phyloP scores from a whole-genome alignment of 2,329 filamentous ascomycete genomes.

The Stagonosporopsis chrysanthemi region DNA sequence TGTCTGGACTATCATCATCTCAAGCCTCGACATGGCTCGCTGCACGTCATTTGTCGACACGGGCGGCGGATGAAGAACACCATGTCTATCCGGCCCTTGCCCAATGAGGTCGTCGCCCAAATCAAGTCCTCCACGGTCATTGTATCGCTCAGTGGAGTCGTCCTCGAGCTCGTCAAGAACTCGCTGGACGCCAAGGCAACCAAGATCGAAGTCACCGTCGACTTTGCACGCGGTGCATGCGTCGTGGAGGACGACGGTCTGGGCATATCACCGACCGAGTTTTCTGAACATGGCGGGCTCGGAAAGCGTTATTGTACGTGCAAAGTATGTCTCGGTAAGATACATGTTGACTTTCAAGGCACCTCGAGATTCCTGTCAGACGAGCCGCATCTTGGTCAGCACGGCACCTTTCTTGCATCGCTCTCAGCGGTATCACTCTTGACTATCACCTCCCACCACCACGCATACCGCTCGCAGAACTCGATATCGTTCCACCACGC shows the following conservation, averaged over 20 bases:
- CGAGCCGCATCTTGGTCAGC: conserved; percentile 66
- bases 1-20: conserved; percentile 6
- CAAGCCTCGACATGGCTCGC: conserved; percentile 6
- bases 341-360: conserved; percentile 59
- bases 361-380: conserved; percentile 72
- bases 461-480: conserved; percentile 66
- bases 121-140: conserved; percentile 87
- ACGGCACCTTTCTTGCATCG: conserved; percentile 80
- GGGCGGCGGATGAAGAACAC: conserved; percentile 12
- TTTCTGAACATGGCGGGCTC: conserved; percentile 72
- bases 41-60: conserved; percentile 3
- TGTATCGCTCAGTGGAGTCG: conserved; percentile 74
- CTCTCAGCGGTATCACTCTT: conserved; percentile 78
- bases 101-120: conserved; percentile 74
- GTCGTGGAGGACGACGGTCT: conserved; percentile 82
- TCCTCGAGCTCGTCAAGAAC: conserved; percentile 79
- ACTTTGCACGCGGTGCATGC: conserved; percentile 79
- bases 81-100: conserved; percentile 68
- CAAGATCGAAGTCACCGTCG: conserved; percentile 73
- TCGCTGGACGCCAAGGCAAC: conserved; percentile 80
- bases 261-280: conserved; percentile 79
- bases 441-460: conserved; percentile 75
- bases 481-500: conserved; percentile 75
- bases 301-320: conserved; percentile 74
- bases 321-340: background rate